phyloP scores from a whole-genome alignment of 139 green algal genomes.

The Auxenochlorella protothecoides region DNA sequence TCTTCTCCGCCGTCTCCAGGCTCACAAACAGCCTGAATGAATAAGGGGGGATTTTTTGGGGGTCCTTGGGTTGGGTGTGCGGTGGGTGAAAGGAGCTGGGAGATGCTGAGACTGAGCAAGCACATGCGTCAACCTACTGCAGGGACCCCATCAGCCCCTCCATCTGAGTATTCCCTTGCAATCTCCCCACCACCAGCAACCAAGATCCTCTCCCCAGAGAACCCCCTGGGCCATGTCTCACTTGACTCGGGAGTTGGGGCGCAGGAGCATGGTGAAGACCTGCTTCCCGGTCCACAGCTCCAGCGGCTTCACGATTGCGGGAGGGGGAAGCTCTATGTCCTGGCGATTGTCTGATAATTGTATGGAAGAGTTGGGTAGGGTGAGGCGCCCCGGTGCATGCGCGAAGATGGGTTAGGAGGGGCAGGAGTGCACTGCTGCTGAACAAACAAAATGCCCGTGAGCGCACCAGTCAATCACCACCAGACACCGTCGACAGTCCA shows the following conservation, averaged over 20 bases:
- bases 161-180: not conserved
- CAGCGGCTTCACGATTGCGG: constrained; percentile 71
- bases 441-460: too few species aligned
- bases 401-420: too few species aligned
- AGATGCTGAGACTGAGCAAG: too few species aligned
- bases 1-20: constrained; percentile 79
- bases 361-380: not conserved
- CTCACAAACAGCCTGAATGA: constrained; percentile 69
- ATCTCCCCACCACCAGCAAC: not conserved
- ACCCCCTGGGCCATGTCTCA: not conserved
- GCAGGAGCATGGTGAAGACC: constrained; percentile 76
- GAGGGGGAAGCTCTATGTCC: constrained; percentile 50
- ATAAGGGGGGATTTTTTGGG: not conserved
- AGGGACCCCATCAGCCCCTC: not conserved
- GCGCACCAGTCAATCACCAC: too few species aligned
- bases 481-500: not conserved
- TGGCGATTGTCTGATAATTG: constrained; percentile 19
- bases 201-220: too few species aligned
- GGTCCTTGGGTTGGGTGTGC: not conserved
- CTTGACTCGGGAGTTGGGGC: constrained; percentile 36
- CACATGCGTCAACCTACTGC: too few species aligned
- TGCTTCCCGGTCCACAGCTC: constrained; percentile 99
- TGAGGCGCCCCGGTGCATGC: too few species aligned
- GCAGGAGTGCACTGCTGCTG: too few species aligned
- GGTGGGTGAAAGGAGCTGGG: too few species aligned